Percentiles rank a stretch among this genome's conserved stretches.
Evolutionary conservation across 2,329 filamentous ascomycete species (phyloP).

Genomic region (Albifimbria verrucaria): DNA sequence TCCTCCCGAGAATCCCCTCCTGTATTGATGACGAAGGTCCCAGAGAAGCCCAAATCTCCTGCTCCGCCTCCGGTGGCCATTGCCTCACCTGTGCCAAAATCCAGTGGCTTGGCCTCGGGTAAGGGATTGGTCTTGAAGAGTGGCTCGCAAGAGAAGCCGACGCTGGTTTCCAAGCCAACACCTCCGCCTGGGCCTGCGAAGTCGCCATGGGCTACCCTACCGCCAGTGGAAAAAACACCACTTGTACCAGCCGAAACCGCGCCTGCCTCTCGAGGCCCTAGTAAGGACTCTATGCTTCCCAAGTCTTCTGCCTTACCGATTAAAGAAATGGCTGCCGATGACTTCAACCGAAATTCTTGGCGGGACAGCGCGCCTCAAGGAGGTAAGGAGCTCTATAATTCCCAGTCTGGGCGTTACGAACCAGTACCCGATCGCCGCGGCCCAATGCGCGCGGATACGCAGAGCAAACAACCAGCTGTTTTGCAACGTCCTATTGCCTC

Average conservation of each 20-base stretch:
- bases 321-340: constrained; percentile 89
- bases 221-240: constrained; percentile 78
- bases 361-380: constrained; percentile 63
- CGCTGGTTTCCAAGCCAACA: constrained; percentile 69
- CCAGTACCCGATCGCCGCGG: constrained; percentile 77
- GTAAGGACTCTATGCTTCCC: constrained; percentile 53
- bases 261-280: constrained; percentile 42
- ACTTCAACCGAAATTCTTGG: constrained; percentile 83
- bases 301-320: constrained; percentile 51
- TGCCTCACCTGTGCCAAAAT: constrained; percentile 39
- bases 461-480: constrained; percentile 70
- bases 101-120: constrained; percentile 46
- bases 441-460: constrained; percentile 63
- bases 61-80: constrained; percentile 28
- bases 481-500: constrained; percentile 69
- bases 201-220: constrained; percentile 87
- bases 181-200: constrained; percentile 68
- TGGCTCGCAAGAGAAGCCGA: constrained; percentile 64
- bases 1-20: too few relatives aligned
- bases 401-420: constrained; percentile 91
- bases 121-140: constrained; percentile 65
- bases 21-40: too few relatives aligned
- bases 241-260: constrained; percentile 61
- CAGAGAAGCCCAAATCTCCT: constrained; percentile 45
- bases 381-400: constrained; percentile 83